Evolutionary conservation across 805 yeast genomes (phyloP), one percentile per base, ranked within the genome.

Genomic region (Suhomyces emberorum): DNA sequence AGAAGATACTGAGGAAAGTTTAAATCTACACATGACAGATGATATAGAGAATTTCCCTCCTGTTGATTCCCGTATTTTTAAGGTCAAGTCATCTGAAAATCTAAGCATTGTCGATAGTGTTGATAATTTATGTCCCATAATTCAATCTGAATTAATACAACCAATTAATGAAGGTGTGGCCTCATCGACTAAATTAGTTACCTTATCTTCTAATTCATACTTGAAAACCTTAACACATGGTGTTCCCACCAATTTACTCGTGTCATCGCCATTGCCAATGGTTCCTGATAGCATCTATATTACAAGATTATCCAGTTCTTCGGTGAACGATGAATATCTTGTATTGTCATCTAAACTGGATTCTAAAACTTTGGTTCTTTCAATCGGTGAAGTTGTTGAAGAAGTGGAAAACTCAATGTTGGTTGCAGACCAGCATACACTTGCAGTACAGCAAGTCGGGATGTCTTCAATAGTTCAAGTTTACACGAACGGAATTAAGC

Each of bases 371-470:
- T 65, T 84, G 38, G 83, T 88, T 0, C 59, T 93, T 12, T 72
- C 83, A 2, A 79, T 87, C 33, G 95, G 93, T 6, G 95, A 85
- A 45, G 78, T 77, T 0, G 86, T 86, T 2, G 88, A 83, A 39
- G 88, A 85, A 48, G 83, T 82, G 7, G 69, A 75, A 1, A 81
- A 79, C 39, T 77, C 89, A 0, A 80, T 82, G 0, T 64, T 88
- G n/a, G 57, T 71, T 1, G 49, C 69, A 0, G 67, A 71, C 21
- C 77, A 76, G 22, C 69, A 75, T 2, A 88, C 98, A 0, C 48
- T 91, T 2, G 76, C 74, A 3, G 80, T 86, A 0, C 79, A 77
- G 30, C 86, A 81, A 47, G 67, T 89, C 39, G 95, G 95, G 0
- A 41, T 44, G 2, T 49, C 57, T 3, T 76, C 91, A 0, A 54